phyloP scores from a whole-genome alignment of 2,329 filamentous ascomycete species.

The Pseudogymnoascus sp. region DNA sequence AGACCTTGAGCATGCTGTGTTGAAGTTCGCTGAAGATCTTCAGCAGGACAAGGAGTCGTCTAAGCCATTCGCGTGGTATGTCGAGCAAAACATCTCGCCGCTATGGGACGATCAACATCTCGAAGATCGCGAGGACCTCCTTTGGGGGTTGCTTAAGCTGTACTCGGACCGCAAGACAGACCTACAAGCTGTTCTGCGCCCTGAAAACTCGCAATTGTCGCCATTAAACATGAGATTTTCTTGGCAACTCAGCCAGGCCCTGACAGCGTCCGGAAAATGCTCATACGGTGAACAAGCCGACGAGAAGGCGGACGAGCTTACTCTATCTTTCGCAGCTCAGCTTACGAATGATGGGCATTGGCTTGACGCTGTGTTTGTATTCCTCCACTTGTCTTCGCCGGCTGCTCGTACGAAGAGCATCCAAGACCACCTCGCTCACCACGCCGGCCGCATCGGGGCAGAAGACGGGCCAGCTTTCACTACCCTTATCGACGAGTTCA shows the following conservation, averaged over 20 bases:
- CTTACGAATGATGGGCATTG: conserved; percentile 59
- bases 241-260: conserved; percentile 75
- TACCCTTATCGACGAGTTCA: conserved; percentile 55
- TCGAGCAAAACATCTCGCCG: conserved; percentile 49
- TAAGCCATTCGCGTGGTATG: conserved; percentile 64
- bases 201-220: conserved; percentile 68
- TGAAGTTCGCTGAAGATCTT: conserved; percentile 67
- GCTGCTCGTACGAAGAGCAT: conserved; percentile 58
- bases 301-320: conserved; percentile 58
- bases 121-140: conserved; percentile 61
- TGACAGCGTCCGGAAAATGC: conserved; percentile 44
- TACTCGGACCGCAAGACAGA: conserved; percentile 53
- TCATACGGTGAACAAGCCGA: conserved; percentile 45
- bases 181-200: conserved; percentile 65
- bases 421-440: conserved; percentile 66
- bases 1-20: conserved; percentile 64
- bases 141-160: conserved; percentile 81
- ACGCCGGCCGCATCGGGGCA: conserved; percentile 59
- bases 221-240: conserved; percentile 67
- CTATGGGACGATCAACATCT: conserved; percentile 55
- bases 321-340: conserved; percentile 57
- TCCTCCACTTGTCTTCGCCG: conserved; percentile 64
- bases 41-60: conserved; percentile 60
- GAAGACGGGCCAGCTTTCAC: conserved; percentile 50
- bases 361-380: conserved; percentile 66